Conservation (phyloP, 371 early-diverging fungal species). For the Apophysomyces trapeziformis region DNA sequence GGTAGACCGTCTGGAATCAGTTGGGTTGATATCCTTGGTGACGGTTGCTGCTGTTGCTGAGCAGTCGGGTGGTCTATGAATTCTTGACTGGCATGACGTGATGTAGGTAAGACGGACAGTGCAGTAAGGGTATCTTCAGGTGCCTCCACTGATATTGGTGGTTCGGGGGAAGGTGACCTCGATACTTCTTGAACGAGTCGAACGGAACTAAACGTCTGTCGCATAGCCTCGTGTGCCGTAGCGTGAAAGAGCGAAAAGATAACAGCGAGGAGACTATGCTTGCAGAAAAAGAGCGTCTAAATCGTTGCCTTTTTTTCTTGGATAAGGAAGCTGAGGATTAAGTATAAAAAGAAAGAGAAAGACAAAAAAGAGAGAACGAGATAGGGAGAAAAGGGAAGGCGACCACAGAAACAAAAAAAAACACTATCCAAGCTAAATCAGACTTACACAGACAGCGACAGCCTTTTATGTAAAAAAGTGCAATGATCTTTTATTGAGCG, state of each 20-base stretch:
- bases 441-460: conserved; percentile 9
- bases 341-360: too few species aligned
- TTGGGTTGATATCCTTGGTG: neutral
- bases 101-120: neutral
- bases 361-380: neutral
- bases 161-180: conserved; percentile 13
- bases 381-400: conserved; percentile 12
- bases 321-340: conserved; percentile 8
- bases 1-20: neutral
- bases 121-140: neutral
- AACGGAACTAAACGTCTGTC: conserved; percentile 27
- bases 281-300: neutral
- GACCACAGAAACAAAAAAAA: conserved; percentile 10
- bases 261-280: neutral
- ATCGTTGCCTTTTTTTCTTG: neutral
- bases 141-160: neutral
- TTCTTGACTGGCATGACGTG: conserved; percentile 1
- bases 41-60: conserved; percentile 2
- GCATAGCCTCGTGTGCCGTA: conserved; percentile 13
- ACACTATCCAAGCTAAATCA: conserved; percentile 1
- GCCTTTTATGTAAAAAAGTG: conserved; percentile 7
- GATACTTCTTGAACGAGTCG: conserved; percentile 36
- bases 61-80: neutral
- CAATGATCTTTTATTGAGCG: conserved; percentile 13
- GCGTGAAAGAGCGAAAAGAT: neutral